Base-by-base conservation (phyloP, 1,284 basidiomycete species). In the Filobasidium uniguttulatum region DNA sequence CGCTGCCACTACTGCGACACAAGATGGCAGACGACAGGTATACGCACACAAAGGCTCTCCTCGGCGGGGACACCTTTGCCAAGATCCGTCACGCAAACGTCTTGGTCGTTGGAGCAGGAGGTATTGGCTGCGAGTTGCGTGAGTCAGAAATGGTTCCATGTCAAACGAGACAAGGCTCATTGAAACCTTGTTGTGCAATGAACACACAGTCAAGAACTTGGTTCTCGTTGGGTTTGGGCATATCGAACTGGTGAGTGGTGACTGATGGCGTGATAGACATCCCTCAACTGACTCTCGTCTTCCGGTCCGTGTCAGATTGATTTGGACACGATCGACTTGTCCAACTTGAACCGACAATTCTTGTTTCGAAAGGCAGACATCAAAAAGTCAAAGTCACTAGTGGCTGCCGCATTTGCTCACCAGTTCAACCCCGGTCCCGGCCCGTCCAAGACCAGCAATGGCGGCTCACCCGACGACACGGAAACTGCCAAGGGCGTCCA, bases 281-380 rank as follows among this genome's bases (percentile, higher is more conserved):
- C 33, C 14, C 19, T 15, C 34, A 14, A 9, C 9, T 44, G 19
- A 5, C 37, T 17, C 23, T 35, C 17, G 1, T 12, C 28, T 44
- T 26, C 41, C 29, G 10, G 14, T 15, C n/a, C 17, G 28, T 36
- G 33, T 10, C 73, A 90, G 60, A 77, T 99, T 57, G 94, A 98
- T 71, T 76, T 99, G 54, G 94, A 99, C 71, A 98, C 93, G 6
- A 98, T 98, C 68, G 94, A 99, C 75, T 77, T 98, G 28, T 96
- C 90, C 47, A 99, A 98, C 66, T 75, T 98, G 47, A 99, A 99
- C 65, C 79, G 94, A 20, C 94, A 98, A 64, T 99, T 99, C 69
- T 74, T 99, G 33, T 99, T 99, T 71, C 80, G 81, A 56, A 97
- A 97, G 71, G 91, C 91, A 60, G 91, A 97, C 64, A 87, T 99